Evolutionary conservation across 164 flowering plant species (phyloP), one percentile per base, ranked within the genome.

Genomic region (Platanus orientalis): DNA sequence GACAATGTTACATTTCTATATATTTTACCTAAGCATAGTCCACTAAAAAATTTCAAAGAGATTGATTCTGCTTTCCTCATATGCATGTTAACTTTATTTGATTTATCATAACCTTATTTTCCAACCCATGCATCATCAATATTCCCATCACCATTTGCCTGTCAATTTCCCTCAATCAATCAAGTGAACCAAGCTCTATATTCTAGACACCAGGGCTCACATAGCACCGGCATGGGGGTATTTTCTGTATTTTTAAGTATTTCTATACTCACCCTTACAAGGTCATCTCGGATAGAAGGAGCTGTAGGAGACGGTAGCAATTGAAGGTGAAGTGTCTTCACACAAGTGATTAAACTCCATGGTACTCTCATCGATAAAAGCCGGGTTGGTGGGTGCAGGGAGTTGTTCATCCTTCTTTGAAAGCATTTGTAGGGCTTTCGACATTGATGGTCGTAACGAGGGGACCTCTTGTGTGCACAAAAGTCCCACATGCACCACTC

Each of bases 401-500:
- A 84, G 85, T 11, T 59, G 28, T 44, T 80, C 81, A 0, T 84
- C 83, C 54, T n/a, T n/a, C n/a, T 79, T 83, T 20, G 53, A 68
- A 32, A 93, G 82, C 94, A 93, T 80, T 40, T 74, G 76, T 47
- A 93, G 63, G 45, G 74, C 87, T 71, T 65, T 83, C 1, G 87
- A 82, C 92, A 90, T 93, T 30, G 81, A 72, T 40, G 94, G 98
- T 57, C 96, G 61, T 20, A 88, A 60, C 0, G 86, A 69, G 0
- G 86, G 79, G 26, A 52, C 66, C 77, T 90, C 94, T 75, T 93
- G 97, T n/a, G 85, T 78, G 83, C 98, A 93, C 45, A 90, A 69
- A 58, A 93, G 89, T 52, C 87, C 96, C 60, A 90, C 76, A 29
- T 88, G 97, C 23, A 90, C 70, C 56, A 78, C 97, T 68, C 84